Evolutionary conservation across 805 yeast species (phyloP).

Genomic region (Komagataella kurtzmanii): DNA sequence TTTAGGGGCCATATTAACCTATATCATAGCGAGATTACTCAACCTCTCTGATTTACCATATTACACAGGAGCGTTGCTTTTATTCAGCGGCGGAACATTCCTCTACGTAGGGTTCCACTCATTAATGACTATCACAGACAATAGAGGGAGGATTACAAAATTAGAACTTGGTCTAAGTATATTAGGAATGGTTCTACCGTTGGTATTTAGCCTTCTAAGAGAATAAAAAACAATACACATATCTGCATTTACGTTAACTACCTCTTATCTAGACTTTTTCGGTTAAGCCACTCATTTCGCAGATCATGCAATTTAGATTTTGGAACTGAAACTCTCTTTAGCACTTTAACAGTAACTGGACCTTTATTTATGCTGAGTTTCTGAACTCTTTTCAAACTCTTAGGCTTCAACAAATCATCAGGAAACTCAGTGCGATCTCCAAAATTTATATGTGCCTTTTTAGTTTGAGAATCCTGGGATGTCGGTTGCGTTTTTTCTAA

Average conservation of each 20-base stretch:
- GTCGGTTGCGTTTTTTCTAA: constrained; percentile 7
- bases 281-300: constrained; percentile 7
- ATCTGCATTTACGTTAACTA: background rate
- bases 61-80: constrained; percentile 38
- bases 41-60: constrained; percentile 12
- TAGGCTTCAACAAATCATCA: constrained; percentile 8
- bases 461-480: constrained; percentile 4
- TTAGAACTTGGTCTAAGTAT: constrained; percentile 9
- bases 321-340: constrained; percentile 8
- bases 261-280: constrained; percentile 6
- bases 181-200: constrained; percentile 17
- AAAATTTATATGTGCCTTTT: constrained; percentile 21
- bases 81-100: constrained; percentile 64
- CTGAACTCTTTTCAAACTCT: constrained; percentile 14
- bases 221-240: background rate
- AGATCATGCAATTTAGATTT: constrained; percentile 2
- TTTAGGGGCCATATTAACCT: constrained; percentile 39
- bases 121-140: constrained; percentile 22
- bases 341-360: constrained; percentile 24
- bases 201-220: constrained; percentile 11
- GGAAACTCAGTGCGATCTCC: constrained; percentile 7
- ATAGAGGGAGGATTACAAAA: constrained; percentile 1
- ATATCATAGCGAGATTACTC: constrained; percentile 19
- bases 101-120: constrained; percentile 59
- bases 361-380: constrained; percentile 22